Percentiles rank a stretch among this genome's conserved stretches.
Evolutionary conservation across 108 stramenopile species (phyloP).

Genomic region (Nitzschia putrida): DNA sequence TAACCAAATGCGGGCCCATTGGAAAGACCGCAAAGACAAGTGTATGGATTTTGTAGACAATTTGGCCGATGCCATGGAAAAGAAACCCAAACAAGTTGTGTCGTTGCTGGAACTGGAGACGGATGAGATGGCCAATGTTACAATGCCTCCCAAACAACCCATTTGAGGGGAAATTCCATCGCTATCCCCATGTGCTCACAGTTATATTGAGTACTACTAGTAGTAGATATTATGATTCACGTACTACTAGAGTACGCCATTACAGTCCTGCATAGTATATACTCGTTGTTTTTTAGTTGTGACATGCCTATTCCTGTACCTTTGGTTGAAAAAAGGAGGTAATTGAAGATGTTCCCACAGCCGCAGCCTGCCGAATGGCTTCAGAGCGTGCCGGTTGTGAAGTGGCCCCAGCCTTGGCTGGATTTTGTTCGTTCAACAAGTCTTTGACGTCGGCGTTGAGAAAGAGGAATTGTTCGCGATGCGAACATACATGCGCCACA

Average conservation of each 20-base stretch:
- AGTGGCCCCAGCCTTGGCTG: background rate
- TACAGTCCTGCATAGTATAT: background rate
- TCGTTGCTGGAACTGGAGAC: slow-evolving; percentile 80
- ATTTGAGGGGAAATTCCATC: background rate
- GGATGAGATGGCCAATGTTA: slow-evolving; percentile 59
- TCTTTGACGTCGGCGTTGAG: slow-evolving; percentile 67
- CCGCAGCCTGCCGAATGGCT: slow-evolving; percentile 14
- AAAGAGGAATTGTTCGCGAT: slow-evolving; percentile 71
- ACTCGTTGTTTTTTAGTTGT: background rate
- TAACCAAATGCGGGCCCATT: slow-evolving; percentile 73
- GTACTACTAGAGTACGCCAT: background rate
- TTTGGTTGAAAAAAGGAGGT: slow-evolving; percentile 39
- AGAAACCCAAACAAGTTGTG: slow-evolving; percentile 75
- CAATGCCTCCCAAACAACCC: slow-evolving; percentile 55
- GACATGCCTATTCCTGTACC: background rate
- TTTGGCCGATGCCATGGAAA: slow-evolving; percentile 87
- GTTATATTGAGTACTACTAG: background rate
- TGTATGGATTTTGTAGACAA: slow-evolving; percentile 85
- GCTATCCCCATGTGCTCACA: background rate
- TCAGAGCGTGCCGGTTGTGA: background rate
- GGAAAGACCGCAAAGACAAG: slow-evolving; percentile 70
- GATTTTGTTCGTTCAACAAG: slow-evolving; percentile 25
- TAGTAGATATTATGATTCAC: background rate
- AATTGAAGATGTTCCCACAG: slow-evolving; percentile 35
- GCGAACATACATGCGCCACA: slow-evolving; percentile 69